phyloP scores from a whole-genome alignment of 2,329 filamentous ascomycete genomes.

The Westerdykella sp. region DNA sequence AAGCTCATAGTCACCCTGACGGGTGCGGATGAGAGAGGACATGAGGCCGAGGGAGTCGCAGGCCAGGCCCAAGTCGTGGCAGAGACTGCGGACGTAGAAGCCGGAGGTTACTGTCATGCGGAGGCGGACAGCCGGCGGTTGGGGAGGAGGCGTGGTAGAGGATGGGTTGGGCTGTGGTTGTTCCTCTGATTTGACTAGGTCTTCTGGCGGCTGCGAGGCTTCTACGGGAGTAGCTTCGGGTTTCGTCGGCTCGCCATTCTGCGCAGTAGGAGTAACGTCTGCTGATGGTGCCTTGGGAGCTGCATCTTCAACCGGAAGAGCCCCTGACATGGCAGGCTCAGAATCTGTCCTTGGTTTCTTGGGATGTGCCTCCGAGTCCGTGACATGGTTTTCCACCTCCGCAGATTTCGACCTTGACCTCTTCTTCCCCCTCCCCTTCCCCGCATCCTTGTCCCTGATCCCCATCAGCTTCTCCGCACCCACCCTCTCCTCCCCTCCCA shows the following conservation, averaged over 20 bases:
- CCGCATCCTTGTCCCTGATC: conserved; percentile 28
- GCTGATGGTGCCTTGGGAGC: neutral
- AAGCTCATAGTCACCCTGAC: conserved; percentile 75
- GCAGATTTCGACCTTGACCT: conserved; percentile 15
- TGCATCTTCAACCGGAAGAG: conserved; percentile 14
- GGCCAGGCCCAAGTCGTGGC: conserved; percentile 81
- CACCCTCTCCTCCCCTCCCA: conserved; percentile 65
- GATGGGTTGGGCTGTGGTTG: neutral
- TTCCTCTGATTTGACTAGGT: neutral
- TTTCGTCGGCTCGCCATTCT: neutral
- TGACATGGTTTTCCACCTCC: conserved; percentile 6
- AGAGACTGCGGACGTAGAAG: conserved; percentile 92
- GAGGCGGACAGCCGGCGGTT: conserved; percentile 66
- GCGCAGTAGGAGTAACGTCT: neutral
- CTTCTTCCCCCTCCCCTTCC: conserved; percentile 25
- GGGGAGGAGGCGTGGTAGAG: conserved; percentile 1
- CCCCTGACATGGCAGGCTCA: conserved; percentile 31
- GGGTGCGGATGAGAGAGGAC: conserved; percentile 72
- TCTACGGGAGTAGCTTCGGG: neutral
- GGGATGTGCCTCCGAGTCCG: conserved; percentile 5
- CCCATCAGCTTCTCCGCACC: conserved; percentile 63
- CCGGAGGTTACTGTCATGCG: conserved; percentile 91
- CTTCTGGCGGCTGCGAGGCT: neutral
- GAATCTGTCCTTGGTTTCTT: conserved; percentile 22
- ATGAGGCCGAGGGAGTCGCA: conserved; percentile 79